Evolutionary conservation across 169 alveolate species (phyloP).

Genomic region (Eimeria mitis): DNA sequence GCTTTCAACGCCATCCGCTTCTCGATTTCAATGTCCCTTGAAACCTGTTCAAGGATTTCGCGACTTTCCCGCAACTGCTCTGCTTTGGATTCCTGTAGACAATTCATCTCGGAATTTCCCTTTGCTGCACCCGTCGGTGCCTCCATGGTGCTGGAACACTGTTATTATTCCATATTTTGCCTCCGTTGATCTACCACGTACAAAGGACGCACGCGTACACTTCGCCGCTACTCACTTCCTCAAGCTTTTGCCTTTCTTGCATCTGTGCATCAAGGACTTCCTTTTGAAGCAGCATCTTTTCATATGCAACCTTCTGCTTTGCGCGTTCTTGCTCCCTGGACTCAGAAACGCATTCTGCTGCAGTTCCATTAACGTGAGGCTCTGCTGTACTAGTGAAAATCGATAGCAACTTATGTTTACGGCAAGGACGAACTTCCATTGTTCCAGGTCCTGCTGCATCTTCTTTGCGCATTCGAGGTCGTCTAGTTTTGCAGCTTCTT

Average conservation of each 20-base stretch:
- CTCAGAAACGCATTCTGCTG: not conserved
- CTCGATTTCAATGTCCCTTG: slow-evolving; percentile 48
- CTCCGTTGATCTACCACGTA: not conserved
- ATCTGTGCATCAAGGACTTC: slow-evolving; percentile 72
- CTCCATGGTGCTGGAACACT: not conserved
- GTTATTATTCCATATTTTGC: not conserved
- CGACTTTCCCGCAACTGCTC: slow-evolving; percentile 68
- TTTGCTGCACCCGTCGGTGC: not conserved
- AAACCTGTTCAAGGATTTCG: slow-evolving; percentile 62
- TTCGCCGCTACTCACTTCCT: slow-evolving; percentile 43
- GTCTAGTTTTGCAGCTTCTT: slow-evolving; percentile 38
- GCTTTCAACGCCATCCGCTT: slow-evolving; percentile 44
- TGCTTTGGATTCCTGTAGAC: slow-evolving; percentile 48
- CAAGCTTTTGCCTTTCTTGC: slow-evolving; percentile 59
- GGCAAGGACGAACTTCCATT: slow-evolving; percentile 33
- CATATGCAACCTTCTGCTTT: slow-evolving; percentile 40
- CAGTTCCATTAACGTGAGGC: not conserved
- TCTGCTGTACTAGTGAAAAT: not conserved
- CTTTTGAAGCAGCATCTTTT: slow-evolving; percentile 63
- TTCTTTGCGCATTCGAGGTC: slow-evolving; percentile 49
- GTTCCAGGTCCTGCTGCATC: slow-evolving; percentile 57
- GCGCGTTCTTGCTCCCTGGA: slow-evolving; percentile 45
- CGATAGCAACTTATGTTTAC: not conserved
- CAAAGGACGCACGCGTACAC: not conserved
- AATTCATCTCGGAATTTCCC: not conserved